Evolutionary conservation across 139 green algal species (phyloP).

Genomic region (Closterium sp.): DNA sequence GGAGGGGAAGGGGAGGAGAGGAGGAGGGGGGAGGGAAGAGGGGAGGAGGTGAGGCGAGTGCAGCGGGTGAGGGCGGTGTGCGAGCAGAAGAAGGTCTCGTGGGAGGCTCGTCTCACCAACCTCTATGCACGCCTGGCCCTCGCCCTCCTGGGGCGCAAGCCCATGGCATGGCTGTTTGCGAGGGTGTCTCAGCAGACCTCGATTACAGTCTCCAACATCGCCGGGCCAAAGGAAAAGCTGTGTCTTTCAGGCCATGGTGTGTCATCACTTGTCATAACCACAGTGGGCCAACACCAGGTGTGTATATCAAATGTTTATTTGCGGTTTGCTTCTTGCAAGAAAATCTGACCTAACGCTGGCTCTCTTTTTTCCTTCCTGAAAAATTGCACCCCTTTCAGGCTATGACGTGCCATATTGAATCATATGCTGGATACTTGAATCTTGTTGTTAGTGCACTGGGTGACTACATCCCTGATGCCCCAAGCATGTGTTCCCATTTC

Average conservation of each 20-base stretch:
- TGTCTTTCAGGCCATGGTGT: neutral
- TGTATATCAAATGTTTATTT: too few relatives aligned
- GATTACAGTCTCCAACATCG: neutral
- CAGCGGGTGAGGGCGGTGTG: neutral
- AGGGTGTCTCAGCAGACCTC: neutral
- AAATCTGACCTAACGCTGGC: too few relatives aligned
- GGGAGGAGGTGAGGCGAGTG: neutral
- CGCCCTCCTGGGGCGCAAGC: neutral
- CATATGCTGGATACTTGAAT: neutral
- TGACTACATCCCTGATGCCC: neutral
- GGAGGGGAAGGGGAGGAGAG: too few relatives aligned
- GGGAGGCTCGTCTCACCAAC: neutral
- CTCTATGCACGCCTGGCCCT: neutral
- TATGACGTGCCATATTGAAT: neutral
- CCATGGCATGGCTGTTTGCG: neutral
- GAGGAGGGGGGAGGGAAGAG: too few relatives aligned
- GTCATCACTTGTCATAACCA: neutral
- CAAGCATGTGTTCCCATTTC: neutral
- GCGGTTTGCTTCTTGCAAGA: too few relatives aligned
- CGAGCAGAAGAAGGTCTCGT: neutral
- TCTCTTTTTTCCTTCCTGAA: too few relatives aligned
- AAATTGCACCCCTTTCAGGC: neutral
- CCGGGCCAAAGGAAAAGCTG: neutral
- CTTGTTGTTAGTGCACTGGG: neutral
- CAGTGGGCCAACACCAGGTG: neutral